Base-by-base conservation (phyloP, 1,284 basidiomycete genomes). In the Mycena sp. region DNA sequence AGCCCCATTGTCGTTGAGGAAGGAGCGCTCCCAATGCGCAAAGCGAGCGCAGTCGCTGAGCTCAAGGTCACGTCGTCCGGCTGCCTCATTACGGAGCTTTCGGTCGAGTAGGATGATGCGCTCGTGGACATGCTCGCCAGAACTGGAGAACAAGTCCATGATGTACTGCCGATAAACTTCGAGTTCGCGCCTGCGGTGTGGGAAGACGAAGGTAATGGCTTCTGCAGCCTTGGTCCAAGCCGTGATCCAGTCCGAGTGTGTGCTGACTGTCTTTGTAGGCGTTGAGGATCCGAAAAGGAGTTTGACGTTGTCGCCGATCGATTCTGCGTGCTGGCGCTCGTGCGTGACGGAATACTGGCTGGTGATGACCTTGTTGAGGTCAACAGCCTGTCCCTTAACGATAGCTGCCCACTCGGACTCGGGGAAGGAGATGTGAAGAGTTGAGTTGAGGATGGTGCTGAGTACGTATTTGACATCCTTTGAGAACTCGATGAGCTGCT, bases 71-170 rank as follows among this genome's bases (percentile, higher is more conserved):
- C 69, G 67, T 12, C n/a, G n/a, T n/a, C n/a, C n/a, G n/a, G n/a
- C n/a, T n/a, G n/a, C n/a, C n/a, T 63, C 32, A 30, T 61, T 68
- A 2, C 76, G 55, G 26, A 79, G 57, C 0, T 71, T 72, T 4
- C 65, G 53, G 61, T 80, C 78, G 52, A 70, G 74, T 2, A 67
- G 10, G 48, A 80, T 70, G 65, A 79, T 56, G 7, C 65, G 46
- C 1, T 19, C n/a, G 40, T 72, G 71, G 4, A 38, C 17, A 9
- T 11, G 10, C 0, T 26, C 19, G 0, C 32, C n/a, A 30, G 64
- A 49, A 5, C 70, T 53, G n/a, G 65, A 44, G 68, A 79, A 77
- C 6, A 69, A 30, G 0, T 59, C 46, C 1, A 57, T 43, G 58
- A 80, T 74, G 46, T 71, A 69, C 7, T 64, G 32, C 0, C 60